These are phyloP conservation scores for Orbilia javanica DNA, from an alignment of 2,329 filamentous ascomycete genomes.

Conservation along the genomic window DNA sequence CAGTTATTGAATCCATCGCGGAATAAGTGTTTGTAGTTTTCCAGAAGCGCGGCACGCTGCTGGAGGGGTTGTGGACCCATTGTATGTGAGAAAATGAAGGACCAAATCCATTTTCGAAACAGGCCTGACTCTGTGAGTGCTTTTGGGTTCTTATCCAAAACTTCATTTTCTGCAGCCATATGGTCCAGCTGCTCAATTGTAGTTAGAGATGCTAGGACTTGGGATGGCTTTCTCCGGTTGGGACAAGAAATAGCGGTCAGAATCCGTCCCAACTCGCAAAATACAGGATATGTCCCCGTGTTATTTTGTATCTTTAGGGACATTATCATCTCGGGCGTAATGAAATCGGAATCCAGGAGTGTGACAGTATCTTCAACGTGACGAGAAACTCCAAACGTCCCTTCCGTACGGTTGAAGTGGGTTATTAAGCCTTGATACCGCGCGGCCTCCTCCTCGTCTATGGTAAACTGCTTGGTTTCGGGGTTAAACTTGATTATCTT, in stretches of 20 bases:
- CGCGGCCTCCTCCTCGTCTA: conserved; percentile 9
- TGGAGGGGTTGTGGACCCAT: neutral
- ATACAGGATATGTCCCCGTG: neutral
- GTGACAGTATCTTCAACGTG: neutral
- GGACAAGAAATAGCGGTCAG: neutral
- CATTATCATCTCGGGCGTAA: conserved; percentile 10
- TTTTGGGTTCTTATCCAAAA: neutral
- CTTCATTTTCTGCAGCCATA: conserved; percentile 14
- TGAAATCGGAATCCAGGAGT: neutral
- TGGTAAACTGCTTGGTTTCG: neutral
- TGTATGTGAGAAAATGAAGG: neutral
- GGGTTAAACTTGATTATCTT: conserved; percentile 7
- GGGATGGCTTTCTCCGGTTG: neutral
- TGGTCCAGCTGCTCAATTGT: conserved; percentile 1
- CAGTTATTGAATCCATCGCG: neutral
- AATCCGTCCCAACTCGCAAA: conserved; percentile 2
- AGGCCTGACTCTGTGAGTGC: neutral
- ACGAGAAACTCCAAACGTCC: neutral
- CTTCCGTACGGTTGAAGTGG: conserved; percentile 1
- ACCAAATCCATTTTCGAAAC: conserved; percentile 5
- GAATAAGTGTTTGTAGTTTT: neutral
- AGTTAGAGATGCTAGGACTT: neutral
- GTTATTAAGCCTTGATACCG: conserved; percentile 1
- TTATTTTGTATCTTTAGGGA: neutral
- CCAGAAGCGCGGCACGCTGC: neutral